Evolutionary conservation across 1,139 yeast genomes (phyloP).

Genomic region (Geotrichum aggregatum): DNA sequence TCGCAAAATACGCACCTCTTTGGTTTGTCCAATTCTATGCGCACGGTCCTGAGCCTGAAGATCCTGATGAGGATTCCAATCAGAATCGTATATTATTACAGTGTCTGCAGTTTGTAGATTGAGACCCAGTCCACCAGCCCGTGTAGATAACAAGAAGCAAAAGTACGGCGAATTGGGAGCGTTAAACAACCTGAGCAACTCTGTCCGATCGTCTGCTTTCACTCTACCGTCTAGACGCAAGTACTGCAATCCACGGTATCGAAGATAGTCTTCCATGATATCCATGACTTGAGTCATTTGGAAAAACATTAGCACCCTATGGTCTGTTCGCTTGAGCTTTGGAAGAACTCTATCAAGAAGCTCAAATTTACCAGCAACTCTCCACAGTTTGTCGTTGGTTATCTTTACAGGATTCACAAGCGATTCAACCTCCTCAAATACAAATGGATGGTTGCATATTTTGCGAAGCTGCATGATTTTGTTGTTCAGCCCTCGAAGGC

Average conservation of each 20-base stretch:
- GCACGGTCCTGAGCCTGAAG: slow-evolving; percentile 99
- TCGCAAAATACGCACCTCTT: slow-evolving; percentile 89
- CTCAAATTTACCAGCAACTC: slow-evolving; percentile 91
- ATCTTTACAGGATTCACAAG: slow-evolving; percentile 48
- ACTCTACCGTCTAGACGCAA: slow-evolving; percentile 93
- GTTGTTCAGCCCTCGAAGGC: slow-evolving; percentile 87
- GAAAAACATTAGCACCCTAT: slow-evolving; percentile 88
- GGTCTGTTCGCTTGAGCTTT: slow-evolving; percentile 79
- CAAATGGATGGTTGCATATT: slow-evolving; percentile 95
- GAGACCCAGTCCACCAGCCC: slow-evolving; percentile 98
- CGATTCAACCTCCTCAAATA: slow-evolving; percentile 89
- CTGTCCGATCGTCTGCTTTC: slow-evolving; percentile 91
- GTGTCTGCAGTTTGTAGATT: slow-evolving; percentile 97
- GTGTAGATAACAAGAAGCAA: slow-evolving; percentile 83
- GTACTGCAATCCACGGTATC: slow-evolving; percentile 70
- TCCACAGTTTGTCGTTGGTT: slow-evolving; percentile 64
- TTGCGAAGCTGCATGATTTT: slow-evolving; percentile 94
- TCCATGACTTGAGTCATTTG: slow-evolving; percentile 99
- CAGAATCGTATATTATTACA: slow-evolving; percentile 93
- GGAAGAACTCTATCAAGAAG: slow-evolving; percentile 83
- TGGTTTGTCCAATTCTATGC: slow-evolving; percentile 96
- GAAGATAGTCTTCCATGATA: slow-evolving; percentile 92
- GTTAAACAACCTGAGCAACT: slow-evolving; percentile 75
- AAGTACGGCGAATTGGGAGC: slow-evolving; percentile 86
- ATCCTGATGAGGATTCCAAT: slow-evolving; percentile 99